A percentile compares a stretch with the other conserved stretches of the same genome.
Evolutionary conservation across 2,329 filamentous ascomycete genomes (phyloP).

Genomic region (Pestalotiopsis sp.): DNA sequence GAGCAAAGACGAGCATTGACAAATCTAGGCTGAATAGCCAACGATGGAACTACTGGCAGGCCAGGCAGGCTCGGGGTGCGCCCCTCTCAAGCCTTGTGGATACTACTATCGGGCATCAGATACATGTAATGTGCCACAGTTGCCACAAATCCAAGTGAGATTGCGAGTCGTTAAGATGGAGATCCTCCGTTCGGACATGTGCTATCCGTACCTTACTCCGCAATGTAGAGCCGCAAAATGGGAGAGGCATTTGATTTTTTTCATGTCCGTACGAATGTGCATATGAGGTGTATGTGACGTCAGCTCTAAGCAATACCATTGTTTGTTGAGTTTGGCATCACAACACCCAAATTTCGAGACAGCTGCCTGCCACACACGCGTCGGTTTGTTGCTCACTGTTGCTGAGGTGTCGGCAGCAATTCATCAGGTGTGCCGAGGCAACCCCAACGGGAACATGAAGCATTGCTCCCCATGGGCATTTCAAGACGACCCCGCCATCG

Average conservation of each 20-base stretch:
- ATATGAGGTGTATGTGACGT: not conserved
- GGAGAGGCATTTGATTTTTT: not conserved
- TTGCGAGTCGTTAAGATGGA: not conserved
- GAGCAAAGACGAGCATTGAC: not conserved
- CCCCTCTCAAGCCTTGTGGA: conserved; percentile 6
- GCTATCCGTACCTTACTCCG: not conserved
- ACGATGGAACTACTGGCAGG: not conserved
- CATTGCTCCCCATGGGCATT: not conserved
- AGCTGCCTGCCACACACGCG: not conserved
- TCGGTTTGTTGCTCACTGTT: not conserved
- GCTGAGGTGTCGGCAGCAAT: not conserved
- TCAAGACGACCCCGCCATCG: not conserved
- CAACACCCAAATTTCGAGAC: not conserved
- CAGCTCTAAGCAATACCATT: not conserved
- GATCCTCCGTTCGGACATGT: not conserved
- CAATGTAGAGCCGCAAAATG: not conserved
- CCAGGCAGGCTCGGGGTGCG: not conserved
- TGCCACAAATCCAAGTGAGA: not conserved
- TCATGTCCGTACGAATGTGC: no score
- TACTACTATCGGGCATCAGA: not conserved
- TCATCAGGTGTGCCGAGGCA: not conserved
- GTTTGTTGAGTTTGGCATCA: not conserved
- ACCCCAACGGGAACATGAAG: not conserved
- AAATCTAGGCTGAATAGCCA: conserved; percentile 4
- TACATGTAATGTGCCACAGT: not conserved